Evolutionary conservation across 2,329 filamentous ascomycete genomes (phyloP).

Genomic region (Alternaria rosae): DNA sequence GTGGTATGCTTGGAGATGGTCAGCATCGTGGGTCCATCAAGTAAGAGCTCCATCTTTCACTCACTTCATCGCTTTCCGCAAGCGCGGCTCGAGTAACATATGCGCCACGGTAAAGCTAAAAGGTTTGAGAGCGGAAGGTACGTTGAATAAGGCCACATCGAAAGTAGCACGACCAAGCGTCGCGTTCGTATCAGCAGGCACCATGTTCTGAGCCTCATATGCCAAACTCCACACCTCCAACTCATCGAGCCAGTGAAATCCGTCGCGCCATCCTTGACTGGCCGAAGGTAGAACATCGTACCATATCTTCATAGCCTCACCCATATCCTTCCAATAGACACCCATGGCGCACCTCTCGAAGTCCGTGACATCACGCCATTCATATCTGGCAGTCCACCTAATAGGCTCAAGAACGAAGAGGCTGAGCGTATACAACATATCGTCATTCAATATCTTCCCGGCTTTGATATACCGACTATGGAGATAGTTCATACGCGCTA

Average conservation of each 20-base stretch:
- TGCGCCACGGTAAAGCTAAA: constrained; percentile 60
- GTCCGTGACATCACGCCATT: constrained; percentile 73
- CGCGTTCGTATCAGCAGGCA: constrained; percentile 50
- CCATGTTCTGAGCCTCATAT: constrained; percentile 69
- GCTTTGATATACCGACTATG: constrained; percentile 65
- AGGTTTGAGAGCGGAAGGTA: constrained; percentile 57
- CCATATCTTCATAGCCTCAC: constrained; percentile 72
- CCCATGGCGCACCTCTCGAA: constrained; percentile 71
- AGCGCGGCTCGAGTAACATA: constrained; percentile 68
- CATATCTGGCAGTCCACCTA: constrained; percentile 69
- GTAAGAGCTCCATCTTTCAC: constrained; percentile 30
- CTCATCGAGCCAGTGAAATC: constrained; percentile 62
- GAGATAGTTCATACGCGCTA: constrained; percentile 71
- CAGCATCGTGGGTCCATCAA: neutral
- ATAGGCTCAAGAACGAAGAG: constrained; percentile 72
- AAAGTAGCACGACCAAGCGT: constrained; percentile 65
- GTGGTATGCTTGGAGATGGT: neutral
- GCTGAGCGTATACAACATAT: constrained; percentile 70
- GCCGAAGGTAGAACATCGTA: constrained; percentile 56
- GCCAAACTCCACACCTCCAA: constrained; percentile 58
- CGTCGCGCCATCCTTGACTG: constrained; percentile 53
- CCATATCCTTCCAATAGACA: constrained; percentile 71
- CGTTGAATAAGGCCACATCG: constrained; percentile 66
- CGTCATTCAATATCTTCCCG: constrained; percentile 67
- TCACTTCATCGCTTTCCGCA: constrained; percentile 68